Evolutionary conservation across 495 filamentous ascomycete species (phyloP).

Genomic region (Haplographium delicatum): DNA sequence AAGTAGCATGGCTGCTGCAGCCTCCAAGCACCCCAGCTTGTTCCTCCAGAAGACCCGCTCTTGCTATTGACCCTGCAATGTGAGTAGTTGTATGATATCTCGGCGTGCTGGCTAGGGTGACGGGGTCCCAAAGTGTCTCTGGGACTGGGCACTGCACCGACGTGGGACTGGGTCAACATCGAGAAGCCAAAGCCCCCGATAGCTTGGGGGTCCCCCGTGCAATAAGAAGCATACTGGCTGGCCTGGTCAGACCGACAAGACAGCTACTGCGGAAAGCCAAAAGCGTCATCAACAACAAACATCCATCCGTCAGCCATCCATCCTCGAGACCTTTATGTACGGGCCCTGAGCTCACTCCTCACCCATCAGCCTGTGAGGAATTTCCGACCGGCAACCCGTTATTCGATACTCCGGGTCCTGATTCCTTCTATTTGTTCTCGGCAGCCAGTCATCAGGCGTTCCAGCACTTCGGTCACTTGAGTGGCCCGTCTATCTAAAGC

Average conservation of each 20-base stretch:
- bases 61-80: conserved; percentile 7
- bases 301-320: conserved; percentile 16
- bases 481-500: conserved; percentile 18
- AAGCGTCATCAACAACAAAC: conserved; percentile 18
- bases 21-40: conserved; percentile 22
- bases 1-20: conserved; percentile 20
- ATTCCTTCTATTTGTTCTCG: conserved; percentile 14
- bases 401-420: too few relatives aligned
- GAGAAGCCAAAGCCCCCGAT: conserved; percentile 6
- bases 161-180: conserved; percentile 16
- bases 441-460: conserved; percentile 11
- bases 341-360: neutral
- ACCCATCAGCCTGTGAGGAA: conserved; percentile 15
- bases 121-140: conserved; percentile 15
- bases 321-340: conserved; percentile 6
- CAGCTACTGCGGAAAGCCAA: conserved; percentile 13
- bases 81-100: conserved; percentile 17
- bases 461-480: conserved; percentile 11
- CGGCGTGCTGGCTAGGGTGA: conserved; percentile 9
- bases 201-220: conserved; percentile 16
- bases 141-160: too few relatives aligned
- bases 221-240: conserved; percentile 13
- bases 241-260: too few relatives aligned
- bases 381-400: neutral
- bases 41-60: conserved; percentile 10